Base-by-base conservation (phyloP, 1,284 basidiomycete species). In the Amylostereum chailletii region DNA sequence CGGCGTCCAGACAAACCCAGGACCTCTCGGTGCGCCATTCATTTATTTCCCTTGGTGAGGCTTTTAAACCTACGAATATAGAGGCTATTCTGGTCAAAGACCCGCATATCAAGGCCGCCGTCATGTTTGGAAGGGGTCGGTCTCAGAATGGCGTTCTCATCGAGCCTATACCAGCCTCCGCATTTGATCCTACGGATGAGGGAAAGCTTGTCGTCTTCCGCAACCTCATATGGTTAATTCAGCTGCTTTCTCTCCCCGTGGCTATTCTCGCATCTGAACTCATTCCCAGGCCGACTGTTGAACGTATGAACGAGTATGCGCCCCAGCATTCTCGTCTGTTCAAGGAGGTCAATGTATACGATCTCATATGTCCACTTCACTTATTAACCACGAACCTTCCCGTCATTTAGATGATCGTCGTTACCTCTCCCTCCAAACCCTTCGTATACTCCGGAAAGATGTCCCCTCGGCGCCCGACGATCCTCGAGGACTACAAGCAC, bases 401-500 rank as follows among this genome's bases (percentile, higher is more conserved):
- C 4, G 42, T n/a, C 27, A 37, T n/a, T 7, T 38, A 68, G 67
- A 68, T 68, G 68, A 64, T 69, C 41, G 31, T 66, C 4, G 61
- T 69, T 2, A 53, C 66, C 0, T 56, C 54, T 1, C 62, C 65
- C 0, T 53, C 54, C 1, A 70, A 69, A 38, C 64, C 62, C 4
- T 65, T 70, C 55, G 58, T 53, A 1, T 67, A 66, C 46, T 71
- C 68, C 1, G 60, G 63, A 3, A 72, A 72, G 54, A 59, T 58
- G 36, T 63, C 65, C 1, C 50, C 59, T 1, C 62, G 66, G 2
- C 59, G 68, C 1, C 59, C 62, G 34, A 58, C 63, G n/a, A 61
- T 68, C 30, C 53, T 71, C 32, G 55, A 51, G 1, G 61, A 66
- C 0, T 71, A 72, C 51, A 57, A 62, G 3, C 37, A 50, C 1